Percentiles rank a stretch among this genome's conserved stretches.
These are phyloP conservation scores for Wolfiporia cocos DNA, from an alignment of 1,284 basidiomycete species.

Conservation along the genomic window DNA sequence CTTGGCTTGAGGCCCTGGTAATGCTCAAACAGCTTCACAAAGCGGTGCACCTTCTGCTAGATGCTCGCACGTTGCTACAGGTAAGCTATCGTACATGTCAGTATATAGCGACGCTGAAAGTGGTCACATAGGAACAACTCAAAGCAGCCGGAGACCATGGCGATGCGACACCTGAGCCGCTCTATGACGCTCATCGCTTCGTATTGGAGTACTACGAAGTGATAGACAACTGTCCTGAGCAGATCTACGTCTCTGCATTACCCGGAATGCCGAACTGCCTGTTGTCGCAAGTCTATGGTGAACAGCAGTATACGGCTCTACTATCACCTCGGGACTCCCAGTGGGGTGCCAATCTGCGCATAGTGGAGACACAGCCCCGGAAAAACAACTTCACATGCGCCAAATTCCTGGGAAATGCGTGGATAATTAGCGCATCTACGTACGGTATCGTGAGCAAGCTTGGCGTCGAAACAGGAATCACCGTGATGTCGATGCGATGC, in stretches of 20 bases:
- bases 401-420: too few species aligned
- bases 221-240: slow-evolving; percentile 1
- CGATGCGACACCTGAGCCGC: neutral
- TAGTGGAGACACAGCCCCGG: too few species aligned
- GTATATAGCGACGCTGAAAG: neutral
- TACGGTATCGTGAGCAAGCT: too few species aligned
- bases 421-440: too few species aligned
- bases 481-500: too few species aligned
- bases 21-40: slow-evolving; percentile 7
- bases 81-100: neutral
- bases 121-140: neutral
- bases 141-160: neutral
- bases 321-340: neutral
- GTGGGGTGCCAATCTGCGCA: neutral
- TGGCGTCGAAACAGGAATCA: too few species aligned
- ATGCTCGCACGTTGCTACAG: slow-evolving; percentile 1
- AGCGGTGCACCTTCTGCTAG: slow-evolving; percentile 1
- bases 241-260: slow-evolving; percentile 3
- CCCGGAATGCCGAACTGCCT: neutral
- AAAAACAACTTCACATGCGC: too few species aligned
- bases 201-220: neutral
- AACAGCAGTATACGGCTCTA: neutral
- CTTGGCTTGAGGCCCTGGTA: slow-evolving; percentile 5
- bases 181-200: slow-evolving; percentile 1
- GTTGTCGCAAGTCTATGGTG: neutral